Base-by-base conservation (phyloP, 257 asterid genomes). In the Handroanthus guayacan region DNA sequence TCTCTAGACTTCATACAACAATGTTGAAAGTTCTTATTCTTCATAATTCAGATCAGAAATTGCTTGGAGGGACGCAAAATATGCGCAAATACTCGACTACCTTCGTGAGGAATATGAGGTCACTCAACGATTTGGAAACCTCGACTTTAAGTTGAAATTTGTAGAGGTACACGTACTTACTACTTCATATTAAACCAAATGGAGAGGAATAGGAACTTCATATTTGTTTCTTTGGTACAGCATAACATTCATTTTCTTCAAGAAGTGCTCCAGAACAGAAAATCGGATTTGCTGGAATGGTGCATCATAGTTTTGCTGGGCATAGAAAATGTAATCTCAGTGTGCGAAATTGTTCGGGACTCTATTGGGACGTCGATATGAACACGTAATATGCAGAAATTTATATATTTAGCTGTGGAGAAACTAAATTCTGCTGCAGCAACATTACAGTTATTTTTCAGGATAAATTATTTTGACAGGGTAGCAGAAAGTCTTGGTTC, bases 11-110 rank as follows among this genome's bases (percentile, higher is more conserved):
- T 34, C 3, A 36, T 36, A 65, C 43, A 44, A 12, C 18, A 61
- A 1, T 10, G 18, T 44, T 55, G 60, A 52, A 56, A 66, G 54
- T 67, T 44, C 31, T 39, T 54, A 61, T 16, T 78, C 56, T 78
- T 44, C 55, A 41, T 81, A 6, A 6, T 78, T 67, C 89, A 95
- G 98, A 79, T 95, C 99, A 60, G 99, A 95, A 88, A 93, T 95
- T 78, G 99, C 97, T 36, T 95, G 99, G 99, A 91, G 97, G 76
- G 97, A 93, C 83, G 98, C 99, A 72, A 95, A 93, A 79, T 95
- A 95, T 45, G 98, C 97, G 4, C 89, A 89, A 81, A 89, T 95
- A 78, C 85, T 91, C 3, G 99, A 95, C 86, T 95, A 95, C 85
- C 96, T 95, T 43, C 89, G 92, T 2, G 99, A 95, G 88, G 99